Percentiles rank a stretch among this genome's conserved stretches.
Conservation (phyloP, 2,329 filamentous ascomycete species). For the Amesomyces nigricolor region DNA sequence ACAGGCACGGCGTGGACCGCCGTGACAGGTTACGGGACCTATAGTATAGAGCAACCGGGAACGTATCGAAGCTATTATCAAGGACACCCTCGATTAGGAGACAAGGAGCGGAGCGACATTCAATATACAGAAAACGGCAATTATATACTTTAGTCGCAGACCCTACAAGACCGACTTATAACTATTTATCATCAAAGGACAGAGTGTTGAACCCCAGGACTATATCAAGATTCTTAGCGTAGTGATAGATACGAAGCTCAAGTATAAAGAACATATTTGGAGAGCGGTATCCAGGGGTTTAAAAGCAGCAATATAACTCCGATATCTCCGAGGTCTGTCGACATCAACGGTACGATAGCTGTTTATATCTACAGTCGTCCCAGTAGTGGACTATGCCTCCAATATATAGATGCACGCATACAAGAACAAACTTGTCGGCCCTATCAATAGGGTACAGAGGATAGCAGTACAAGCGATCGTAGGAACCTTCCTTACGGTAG, state of each 20-base stretch:
- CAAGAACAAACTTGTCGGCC: conserved; percentile 11
- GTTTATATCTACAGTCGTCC: conserved; percentile 24
- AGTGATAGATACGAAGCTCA: conserved; percentile 9
- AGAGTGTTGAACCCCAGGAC: too few relatives aligned
- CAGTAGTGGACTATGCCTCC: conserved; percentile 27
- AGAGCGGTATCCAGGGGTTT: conserved; percentile 24
- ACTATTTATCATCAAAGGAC: too few relatives aligned
- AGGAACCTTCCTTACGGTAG: neutral
- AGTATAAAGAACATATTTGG: conserved; percentile 27
- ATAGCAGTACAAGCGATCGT: neutral
- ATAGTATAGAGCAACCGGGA: conserved; percentile 22
- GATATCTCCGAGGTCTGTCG: conserved; percentile 15
- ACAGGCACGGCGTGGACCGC: too few relatives aligned
- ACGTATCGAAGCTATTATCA: conserved; percentile 27
- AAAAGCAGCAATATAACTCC: conserved; percentile 23
- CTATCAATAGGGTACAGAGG: conserved; percentile 3
- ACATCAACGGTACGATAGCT: conserved; percentile 24
- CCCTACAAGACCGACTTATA: too few relatives aligned
- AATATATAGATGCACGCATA: conserved; percentile 25
- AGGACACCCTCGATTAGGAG: conserved; percentile 24
- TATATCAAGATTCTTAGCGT: too few relatives aligned
- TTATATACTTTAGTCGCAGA: conserved; percentile 3
- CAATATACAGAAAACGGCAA: conserved; percentile 5
- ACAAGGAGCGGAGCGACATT: conserved; percentile 23
- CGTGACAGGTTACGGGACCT: conserved; percentile 23